Evolutionary conservation across 768 basidiomycete genomes (phyloP).

Genomic region (Zangia roseola): DNA sequence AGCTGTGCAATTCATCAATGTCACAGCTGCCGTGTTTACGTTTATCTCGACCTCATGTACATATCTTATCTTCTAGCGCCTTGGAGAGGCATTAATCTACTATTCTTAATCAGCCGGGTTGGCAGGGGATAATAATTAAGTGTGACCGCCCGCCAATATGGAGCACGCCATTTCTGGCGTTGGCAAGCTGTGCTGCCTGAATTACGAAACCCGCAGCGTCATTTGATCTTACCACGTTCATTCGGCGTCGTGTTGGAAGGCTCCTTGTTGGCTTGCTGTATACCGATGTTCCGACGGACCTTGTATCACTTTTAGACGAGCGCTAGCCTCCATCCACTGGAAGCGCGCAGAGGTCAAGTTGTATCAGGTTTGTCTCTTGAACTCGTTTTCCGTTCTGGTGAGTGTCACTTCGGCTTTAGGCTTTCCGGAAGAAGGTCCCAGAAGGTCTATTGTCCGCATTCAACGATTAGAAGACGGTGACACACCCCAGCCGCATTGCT

Average conservation of each 20-base stretch:
- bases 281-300: background rate
- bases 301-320: too few species aligned
- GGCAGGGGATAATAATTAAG: background rate
- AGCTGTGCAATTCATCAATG: too few species aligned
- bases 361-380: background rate
- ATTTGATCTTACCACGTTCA: background rate
- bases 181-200: constrained; percentile 22
- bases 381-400: background rate
- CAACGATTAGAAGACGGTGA: too few species aligned
- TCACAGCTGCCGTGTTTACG: too few species aligned
- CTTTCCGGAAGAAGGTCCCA: background rate
- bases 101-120: constrained; percentile 4
- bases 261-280: constrained; percentile 13
- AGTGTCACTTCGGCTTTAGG: background rate
- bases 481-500: too few species aligned
- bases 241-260: background rate
- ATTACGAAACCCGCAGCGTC: background rate
- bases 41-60: constrained; percentile 9
- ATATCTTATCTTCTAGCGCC: constrained; percentile 1
- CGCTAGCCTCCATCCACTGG: background rate
- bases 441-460: too few species aligned
- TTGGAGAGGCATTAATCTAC: background rate
- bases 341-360: background rate
- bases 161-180: constrained; percentile 1
- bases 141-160: too few species aligned